Evolutionary conservation across 495 filamentous ascomycete species (phyloP).

Genomic region (Hypoxylon perforatum): DNA sequence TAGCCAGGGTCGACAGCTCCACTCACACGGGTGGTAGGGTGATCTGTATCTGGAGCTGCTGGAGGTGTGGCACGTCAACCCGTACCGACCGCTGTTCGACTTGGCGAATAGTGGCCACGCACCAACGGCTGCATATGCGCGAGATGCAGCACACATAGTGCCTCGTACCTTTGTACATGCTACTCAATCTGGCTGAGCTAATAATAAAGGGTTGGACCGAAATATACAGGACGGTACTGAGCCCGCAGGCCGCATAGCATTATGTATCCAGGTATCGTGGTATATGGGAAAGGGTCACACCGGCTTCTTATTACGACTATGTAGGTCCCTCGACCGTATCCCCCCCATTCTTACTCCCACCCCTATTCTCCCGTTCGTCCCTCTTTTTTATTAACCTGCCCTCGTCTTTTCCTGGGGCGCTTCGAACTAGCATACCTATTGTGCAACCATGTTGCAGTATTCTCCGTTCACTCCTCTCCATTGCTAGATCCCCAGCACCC

Average conservation of each 20-base stretch:
- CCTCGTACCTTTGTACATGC: conserved; percentile 40
- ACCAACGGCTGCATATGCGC: conserved; percentile 52
- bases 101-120: conserved; percentile 43
- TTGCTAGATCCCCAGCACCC: conserved; percentile 32
- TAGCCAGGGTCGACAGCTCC: conserved; percentile 42
- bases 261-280: conserved; percentile 15
- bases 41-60: conserved; percentile 46
- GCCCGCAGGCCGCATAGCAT: conserved; percentile 19
- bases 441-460: conserved; percentile 30
- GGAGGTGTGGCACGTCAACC: conserved; percentile 41
- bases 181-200: conserved; percentile 37
- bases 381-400: conserved; percentile 33
- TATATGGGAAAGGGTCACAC: conserved; percentile 39
- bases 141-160: conserved; percentile 51
- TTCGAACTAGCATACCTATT: conserved; percentile 38
- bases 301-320: conserved; percentile 27
- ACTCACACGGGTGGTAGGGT: conserved; percentile 47
- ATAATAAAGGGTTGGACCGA: conserved; percentile 39
- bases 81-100: conserved; percentile 29
- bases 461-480: conserved; percentile 31
- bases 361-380: conserved; percentile 19
- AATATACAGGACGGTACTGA: conserved; percentile 32
- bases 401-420: conserved; percentile 37
- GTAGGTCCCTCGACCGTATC: conserved; percentile 5
- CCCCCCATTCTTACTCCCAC: neutral